These are phyloP conservation scores for Pinus albicaulis DNA, from an alignment of 75 land plant genomes.

Conservation along the genomic window DNA sequence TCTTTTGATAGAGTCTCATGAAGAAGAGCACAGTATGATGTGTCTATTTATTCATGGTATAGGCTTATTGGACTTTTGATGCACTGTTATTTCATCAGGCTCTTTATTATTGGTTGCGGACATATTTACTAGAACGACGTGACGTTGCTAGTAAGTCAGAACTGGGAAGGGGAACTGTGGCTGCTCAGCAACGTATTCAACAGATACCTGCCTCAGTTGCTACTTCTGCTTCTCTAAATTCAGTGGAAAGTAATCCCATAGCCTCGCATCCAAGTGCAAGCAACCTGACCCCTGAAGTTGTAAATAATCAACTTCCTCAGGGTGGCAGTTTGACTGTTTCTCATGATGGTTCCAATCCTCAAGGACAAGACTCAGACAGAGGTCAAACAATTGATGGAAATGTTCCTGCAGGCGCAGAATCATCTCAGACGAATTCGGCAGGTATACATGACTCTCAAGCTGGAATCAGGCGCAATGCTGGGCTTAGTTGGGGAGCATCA, in stretches of 20 bases:
- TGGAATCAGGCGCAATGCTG: slow-evolving; percentile 51
- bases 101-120: slow-evolving; percentile 96
- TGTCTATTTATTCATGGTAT: background rate
- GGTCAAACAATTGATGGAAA: slow-evolving; percentile 35
- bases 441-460: slow-evolving; percentile 36
- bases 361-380: slow-evolving; percentile 78
- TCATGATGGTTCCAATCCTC: slow-evolving; percentile 57
- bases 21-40: too few species aligned
- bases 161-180: slow-evolving; percentile 47
- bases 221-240: slow-evolving; percentile 33
- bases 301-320: slow-evolving; percentile 51
- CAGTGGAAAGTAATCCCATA: slow-evolving; percentile 53
- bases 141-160: slow-evolving; percentile 93
- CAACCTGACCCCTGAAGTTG: slow-evolving; percentile 22
- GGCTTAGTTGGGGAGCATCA: slow-evolving; percentile 67
- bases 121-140: slow-evolving; percentile 94
- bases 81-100: slow-evolving; percentile 46
- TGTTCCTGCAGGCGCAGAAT: slow-evolving; percentile 52
- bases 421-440: slow-evolving; percentile 38
- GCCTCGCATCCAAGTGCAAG: slow-evolving; percentile 30
- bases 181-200: slow-evolving; percentile 60
- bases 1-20: background rate
- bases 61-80: background rate
- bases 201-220: slow-evolving; percentile 33
- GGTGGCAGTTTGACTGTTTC: slow-evolving; percentile 31